Evolutionary conservation across 768 basidiomycete species (phyloP).

Genomic region (Kwoniella heveanensis): DNA sequence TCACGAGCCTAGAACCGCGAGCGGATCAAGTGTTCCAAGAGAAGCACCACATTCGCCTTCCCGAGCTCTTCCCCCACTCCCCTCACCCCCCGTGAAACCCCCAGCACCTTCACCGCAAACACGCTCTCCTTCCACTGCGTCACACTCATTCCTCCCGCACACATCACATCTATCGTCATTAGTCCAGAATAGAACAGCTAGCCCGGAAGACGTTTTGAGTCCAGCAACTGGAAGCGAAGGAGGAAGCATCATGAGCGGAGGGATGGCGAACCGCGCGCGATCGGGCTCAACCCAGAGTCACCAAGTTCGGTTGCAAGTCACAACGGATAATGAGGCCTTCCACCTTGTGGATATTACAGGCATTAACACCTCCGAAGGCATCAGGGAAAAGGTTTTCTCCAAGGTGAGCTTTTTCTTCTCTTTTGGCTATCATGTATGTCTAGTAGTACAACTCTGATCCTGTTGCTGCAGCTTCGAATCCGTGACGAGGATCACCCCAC

Average conservation of each 20-base stretch:
- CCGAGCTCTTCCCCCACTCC: conserved; percentile 40
- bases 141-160: conserved; percentile 16
- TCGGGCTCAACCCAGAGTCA: conserved; percentile 34
- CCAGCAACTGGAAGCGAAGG: conserved; percentile 34
- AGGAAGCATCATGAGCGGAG: conserved; percentile 23
- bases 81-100: conserved; percentile 25
- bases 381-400: conserved; percentile 52
- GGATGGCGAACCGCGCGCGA: conserved; percentile 32
- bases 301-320: conserved; percentile 46
- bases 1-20: conserved; percentile 31
- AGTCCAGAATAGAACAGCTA: conserved; percentile 24
- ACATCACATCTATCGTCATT: conserved; percentile 10
- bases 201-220: conserved; percentile 37
- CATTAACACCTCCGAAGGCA: conserved; percentile 48
- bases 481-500: conserved; percentile 77
- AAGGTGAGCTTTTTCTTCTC: conserved; percentile 32
- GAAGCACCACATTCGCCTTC: conserved; percentile 29
- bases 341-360: conserved; percentile 53
- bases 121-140: conserved; percentile 15
- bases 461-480: conserved; percentile 56
- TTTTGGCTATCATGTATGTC: too few species aligned
- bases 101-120: conserved; percentile 16
- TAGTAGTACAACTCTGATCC: not conserved
- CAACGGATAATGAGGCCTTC: conserved; percentile 54
- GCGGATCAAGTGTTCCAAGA: conserved; percentile 16